These are phyloP conservation scores for Chrysanthemum makinoi DNA, from an alignment of 129 eudicot genomes.

Conservation along the genomic window DNA sequence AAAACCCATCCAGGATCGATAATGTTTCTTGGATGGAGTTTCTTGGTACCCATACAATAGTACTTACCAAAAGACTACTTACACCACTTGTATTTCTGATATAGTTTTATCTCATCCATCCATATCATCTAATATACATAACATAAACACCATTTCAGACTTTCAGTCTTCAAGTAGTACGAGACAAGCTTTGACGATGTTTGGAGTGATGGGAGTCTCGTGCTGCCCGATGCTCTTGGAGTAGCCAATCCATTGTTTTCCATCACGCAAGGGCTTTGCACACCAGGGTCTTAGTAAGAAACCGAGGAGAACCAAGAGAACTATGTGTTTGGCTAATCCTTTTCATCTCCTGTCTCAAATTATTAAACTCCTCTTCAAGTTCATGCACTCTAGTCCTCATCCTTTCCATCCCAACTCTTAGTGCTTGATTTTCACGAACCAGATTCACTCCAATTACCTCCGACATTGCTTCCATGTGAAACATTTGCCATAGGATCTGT, in stretches of 20 bases:
- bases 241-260: no score
- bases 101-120: neutral
- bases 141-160: slow-evolving; percentile 15
- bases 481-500: slow-evolving; percentile 23
- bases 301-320: no score
- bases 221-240: no score
- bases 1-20: slow-evolving; percentile 10
- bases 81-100: neutral
- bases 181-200: no score
- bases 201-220: no score
- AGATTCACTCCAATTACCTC: slow-evolving; percentile 62
- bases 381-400: slow-evolving; percentile 69
- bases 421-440: slow-evolving; percentile 61
- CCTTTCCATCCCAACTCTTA: slow-evolving; percentile 65
- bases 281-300: no score
- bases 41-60: slow-evolving; percentile 14
- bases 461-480: slow-evolving; percentile 26
- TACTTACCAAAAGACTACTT: neutral
- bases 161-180: slow-evolving; percentile 22
- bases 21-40: slow-evolving; percentile 9
- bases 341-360: slow-evolving; percentile 56
- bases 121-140: neutral
- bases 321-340: slow-evolving; percentile 42
- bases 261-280: no score
- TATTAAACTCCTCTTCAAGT: slow-evolving; percentile 67